A percentile compares a stretch with the other conserved stretches of the same genome.
Evolutionary conservation across 495 filamentous ascomycete species (phyloP).

Genomic region (Mytilinidion resinicola): DNA sequence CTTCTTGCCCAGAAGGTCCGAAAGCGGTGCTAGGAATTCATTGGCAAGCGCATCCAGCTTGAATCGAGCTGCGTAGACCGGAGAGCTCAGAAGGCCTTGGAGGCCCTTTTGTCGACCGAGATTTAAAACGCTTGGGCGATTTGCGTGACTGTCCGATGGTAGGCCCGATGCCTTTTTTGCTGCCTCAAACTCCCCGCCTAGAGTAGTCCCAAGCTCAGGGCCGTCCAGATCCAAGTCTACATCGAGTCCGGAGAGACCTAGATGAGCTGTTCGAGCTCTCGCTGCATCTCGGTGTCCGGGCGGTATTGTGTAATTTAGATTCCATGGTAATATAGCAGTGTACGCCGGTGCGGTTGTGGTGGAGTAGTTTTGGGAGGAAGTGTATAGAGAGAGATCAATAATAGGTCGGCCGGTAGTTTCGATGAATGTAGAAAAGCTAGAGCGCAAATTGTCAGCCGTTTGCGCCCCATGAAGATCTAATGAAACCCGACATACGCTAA

Average conservation of each 20-base stretch:
- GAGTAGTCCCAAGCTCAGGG: slow-evolving; percentile 20
- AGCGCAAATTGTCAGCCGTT: neutral
- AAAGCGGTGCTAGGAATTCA: slow-evolving; percentile 63
- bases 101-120: slow-evolving; percentile 31
- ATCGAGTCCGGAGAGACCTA: slow-evolving; percentile 63
- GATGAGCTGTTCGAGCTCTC: slow-evolving; percentile 60
- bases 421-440: slow-evolving; percentile 25
- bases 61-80: slow-evolving; percentile 49
- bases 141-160: slow-evolving; percentile 14
- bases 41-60: slow-evolving; percentile 60
- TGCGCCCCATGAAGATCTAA: slow-evolving; percentile 20
- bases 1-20: slow-evolving; percentile 54
- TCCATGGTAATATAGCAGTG: slow-evolving; percentile 69
- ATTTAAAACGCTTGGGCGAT: slow-evolving; percentile 26
- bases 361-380: slow-evolving; percentile 79
- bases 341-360: slow-evolving; percentile 66
- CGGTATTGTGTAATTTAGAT: slow-evolving; percentile 73
- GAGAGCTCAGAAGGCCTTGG: slow-evolving; percentile 27
- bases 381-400: slow-evolving; percentile 57
- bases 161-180: slow-evolving; percentile 26
- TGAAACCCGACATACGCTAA: slow-evolving; percentile 38
- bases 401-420: slow-evolving; percentile 28
- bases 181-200: slow-evolving; percentile 16
- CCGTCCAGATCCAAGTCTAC: slow-evolving; percentile 38
- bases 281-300: slow-evolving; percentile 60